Conservation (phyloP, 1,284 basidiomycete genomes). For the Ustilago curta region DNA sequence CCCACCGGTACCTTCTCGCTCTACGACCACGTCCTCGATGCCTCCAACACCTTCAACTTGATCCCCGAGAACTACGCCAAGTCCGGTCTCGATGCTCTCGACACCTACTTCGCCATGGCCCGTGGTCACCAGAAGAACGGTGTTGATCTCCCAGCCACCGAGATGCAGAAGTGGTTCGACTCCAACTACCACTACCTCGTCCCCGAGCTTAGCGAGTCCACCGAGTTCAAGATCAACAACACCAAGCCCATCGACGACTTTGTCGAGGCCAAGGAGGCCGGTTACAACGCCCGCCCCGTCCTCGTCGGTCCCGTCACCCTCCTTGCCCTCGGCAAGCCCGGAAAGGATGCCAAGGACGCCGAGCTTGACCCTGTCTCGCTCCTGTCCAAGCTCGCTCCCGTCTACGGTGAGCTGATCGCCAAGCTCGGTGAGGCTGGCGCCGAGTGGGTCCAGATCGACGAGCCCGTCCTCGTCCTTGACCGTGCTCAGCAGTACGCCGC, state of each 20-base stretch:
- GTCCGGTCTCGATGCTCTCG: conserved; percentile 86
- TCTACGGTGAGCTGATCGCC: conserved; percentile 90
- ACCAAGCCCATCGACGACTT: conserved; percentile 90
- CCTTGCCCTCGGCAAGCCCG: conserved; percentile 91
- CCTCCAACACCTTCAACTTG: conserved; percentile 95
- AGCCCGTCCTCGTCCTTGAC: conserved; percentile 96
- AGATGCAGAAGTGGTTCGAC: conserved; percentile 99
- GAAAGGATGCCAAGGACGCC: conserved; percentile 81
- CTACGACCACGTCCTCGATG: conserved; percentile 99
- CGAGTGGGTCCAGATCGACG: conserved; percentile 95
- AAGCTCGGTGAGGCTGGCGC: conserved; percentile 94
- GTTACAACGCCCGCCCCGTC: conserved; percentile 92
- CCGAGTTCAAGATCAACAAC: conserved; percentile 96
- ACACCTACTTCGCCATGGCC: conserved; percentile 92
- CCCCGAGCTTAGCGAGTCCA: conserved; percentile 91
- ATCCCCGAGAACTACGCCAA: conserved; percentile 94
- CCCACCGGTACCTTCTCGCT: conserved; percentile 98
- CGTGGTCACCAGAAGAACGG: conserved; percentile 92
- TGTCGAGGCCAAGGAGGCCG: conserved; percentile 91
- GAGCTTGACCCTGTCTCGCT: conserved; percentile 92
- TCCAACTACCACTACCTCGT: conserved; percentile 99
- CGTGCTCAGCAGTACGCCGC: conserved; percentile 81
- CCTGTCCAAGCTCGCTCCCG: conserved; percentile 87
- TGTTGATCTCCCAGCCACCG: conserved; percentile 95
- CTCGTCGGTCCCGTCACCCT: conserved; percentile 95